Evolutionary conservation across 139 green algal genomes (phyloP).

Genomic region (Coelastrella sp.): DNA sequence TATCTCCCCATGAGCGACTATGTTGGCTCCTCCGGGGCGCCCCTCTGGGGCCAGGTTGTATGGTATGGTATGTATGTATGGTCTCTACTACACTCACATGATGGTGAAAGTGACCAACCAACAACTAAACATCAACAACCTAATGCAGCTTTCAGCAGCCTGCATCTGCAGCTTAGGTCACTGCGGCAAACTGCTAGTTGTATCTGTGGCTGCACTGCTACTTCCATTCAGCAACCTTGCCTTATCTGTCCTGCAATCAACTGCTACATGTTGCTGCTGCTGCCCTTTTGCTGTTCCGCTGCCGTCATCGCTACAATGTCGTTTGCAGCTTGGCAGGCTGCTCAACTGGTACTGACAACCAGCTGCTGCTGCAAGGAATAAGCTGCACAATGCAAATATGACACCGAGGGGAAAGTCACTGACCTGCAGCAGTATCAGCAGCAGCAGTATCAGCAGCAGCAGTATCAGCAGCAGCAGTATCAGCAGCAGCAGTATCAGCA

Average conservation of each 20-base stretch:
- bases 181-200: no score
- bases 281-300: neutral
- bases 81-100: no score
- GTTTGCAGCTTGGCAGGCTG: neutral
- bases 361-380: slow-evolving; percentile 39
- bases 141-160: no score
- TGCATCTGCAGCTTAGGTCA: no score
- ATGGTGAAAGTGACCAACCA: no score
- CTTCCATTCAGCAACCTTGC: neutral
- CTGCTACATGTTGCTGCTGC: neutral
- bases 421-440: slow-evolving; percentile 22
- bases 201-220: no score
- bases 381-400: slow-evolving; percentile 41
- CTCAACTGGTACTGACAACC: neutral
- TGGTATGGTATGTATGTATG: no score
- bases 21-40: no score
- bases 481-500: neutral
- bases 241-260: neutral
- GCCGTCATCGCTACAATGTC: neutral
- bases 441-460: neutral
- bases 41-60: no score
- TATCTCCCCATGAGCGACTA: no score
- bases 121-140: no score
- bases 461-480: neutral
- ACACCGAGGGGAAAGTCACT: slow-evolving; percentile 42